Evolutionary conservation across 352 stramenopile species (phyloP).

Genomic region (Thalassiosira exigua): DNA sequence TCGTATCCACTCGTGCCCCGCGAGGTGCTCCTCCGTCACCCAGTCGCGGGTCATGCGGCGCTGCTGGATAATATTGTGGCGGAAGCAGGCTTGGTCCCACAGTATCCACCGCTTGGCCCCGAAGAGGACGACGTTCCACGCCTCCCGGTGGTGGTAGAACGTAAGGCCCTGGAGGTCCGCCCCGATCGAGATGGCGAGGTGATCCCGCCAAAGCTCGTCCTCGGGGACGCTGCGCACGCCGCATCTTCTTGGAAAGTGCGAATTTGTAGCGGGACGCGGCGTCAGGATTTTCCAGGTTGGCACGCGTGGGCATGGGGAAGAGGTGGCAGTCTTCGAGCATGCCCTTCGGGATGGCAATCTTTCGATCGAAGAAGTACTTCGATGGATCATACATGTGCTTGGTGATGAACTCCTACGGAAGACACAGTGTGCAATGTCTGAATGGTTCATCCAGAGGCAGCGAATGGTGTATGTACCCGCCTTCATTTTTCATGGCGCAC

Average conservation of each 20-base stretch:
- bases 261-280: too few relatives aligned
- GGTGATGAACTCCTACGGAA: constrained; percentile 9
- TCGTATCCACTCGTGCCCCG: constrained; percentile 34
- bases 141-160: constrained; percentile 55
- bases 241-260: constrained; percentile 1
- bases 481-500: too few relatives aligned
- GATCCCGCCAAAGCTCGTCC: constrained; percentile 57
- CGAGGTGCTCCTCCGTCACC: constrained; percentile 24
- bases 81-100: constrained; percentile 47
- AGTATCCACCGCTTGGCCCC: constrained; percentile 68
- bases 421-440: too few relatives aligned
- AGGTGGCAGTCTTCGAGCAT: constrained; percentile 42
- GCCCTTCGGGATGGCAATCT: constrained; percentile 38
- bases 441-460: too few relatives aligned
- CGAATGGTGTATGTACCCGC: too few relatives aligned
- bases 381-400: constrained; percentile 32
- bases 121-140: constrained; percentile 57
- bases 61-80: constrained; percentile 31
- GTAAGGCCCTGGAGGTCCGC: constrained; percentile 58
- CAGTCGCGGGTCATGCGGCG: constrained; percentile 43
- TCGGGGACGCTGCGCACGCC: too few relatives aligned
- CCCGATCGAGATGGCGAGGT: constrained; percentile 48
- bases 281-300: too few relatives aligned
- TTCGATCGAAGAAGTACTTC: constrained; percentile 54
- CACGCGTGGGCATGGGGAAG: constrained; percentile 47